These are phyloP conservation scores for Xylariomycetidae sp. DNA, from an alignment of 2,329 filamentous ascomycete genomes.

Conservation along the genomic window DNA sequence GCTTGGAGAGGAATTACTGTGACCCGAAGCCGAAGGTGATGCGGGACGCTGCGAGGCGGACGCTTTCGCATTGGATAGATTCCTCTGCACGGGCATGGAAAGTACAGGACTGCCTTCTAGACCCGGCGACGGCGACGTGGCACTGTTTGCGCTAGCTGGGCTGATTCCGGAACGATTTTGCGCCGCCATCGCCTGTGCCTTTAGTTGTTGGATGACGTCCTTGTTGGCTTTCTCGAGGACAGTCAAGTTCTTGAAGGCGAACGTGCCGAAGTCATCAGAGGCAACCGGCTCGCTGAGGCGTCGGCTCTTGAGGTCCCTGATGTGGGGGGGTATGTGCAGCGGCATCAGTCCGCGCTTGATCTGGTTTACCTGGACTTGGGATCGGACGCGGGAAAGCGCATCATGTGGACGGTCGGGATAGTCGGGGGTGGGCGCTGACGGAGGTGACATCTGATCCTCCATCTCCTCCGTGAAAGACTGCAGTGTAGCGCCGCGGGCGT, in stretches of 20 bases:
- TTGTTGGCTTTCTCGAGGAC: constrained; percentile 98
- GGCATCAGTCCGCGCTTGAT: constrained; percentile 92
- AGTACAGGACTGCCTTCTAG: constrained; percentile 83
- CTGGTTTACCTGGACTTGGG: constrained; percentile 67
- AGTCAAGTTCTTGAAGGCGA: constrained; percentile 94
- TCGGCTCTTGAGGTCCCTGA: constrained; percentile 82
- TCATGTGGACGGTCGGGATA: constrained; percentile 91
- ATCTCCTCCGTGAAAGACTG: constrained; percentile 92
- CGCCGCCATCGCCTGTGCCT: constrained; percentile 77
- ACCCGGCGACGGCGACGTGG: constrained; percentile 59
- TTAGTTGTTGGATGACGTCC: constrained; percentile 93
- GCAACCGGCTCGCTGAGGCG: constrained; percentile 85
- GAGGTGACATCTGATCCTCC: constrained; percentile 79
- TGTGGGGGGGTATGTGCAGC: constrained; percentile 91
- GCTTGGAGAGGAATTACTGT: constrained; percentile 81
- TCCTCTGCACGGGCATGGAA: constrained; percentile 74
- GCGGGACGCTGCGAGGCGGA: constrained; percentile 63
- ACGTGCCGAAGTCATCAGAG: constrained; percentile 91
- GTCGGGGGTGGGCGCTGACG: constrained; percentile 66
- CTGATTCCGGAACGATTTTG: constrained; percentile 50
- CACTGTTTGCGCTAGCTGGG: constrained; percentile 35
- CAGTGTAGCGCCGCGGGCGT: constrained; percentile 82
- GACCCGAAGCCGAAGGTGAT: constrained; percentile 77
- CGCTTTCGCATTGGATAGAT: constrained; percentile 76
- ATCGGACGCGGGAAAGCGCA: constrained; percentile 82